phyloP scores from a whole-genome alignment of 768 basidiomycete genomes.

The Boletus huronensis region DNA sequence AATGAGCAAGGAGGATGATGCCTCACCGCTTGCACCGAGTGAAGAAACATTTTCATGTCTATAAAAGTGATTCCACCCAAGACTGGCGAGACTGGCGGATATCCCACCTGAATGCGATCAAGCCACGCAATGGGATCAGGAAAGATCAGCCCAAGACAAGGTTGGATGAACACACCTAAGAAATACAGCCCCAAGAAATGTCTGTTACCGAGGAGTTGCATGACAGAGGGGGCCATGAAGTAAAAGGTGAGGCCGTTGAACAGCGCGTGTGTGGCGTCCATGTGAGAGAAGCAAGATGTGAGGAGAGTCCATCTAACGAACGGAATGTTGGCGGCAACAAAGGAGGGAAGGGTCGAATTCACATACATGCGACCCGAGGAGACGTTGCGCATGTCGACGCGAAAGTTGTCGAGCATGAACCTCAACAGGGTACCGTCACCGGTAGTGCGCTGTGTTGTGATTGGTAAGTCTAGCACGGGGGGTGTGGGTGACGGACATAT shows the following conservation, averaged over 20 bases:
- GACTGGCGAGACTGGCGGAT: constrained; percentile 46
- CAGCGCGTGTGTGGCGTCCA: constrained; percentile 55
- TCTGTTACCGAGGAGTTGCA: constrained; percentile 59
- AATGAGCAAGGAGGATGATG: not conserved
- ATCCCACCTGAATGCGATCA: constrained; percentile 50
- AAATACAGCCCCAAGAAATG: constrained; percentile 73
- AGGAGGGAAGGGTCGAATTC: not conserved
- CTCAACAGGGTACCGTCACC: constrained; percentile 37
- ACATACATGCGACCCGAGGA: constrained; percentile 62
- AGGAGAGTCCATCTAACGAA: constrained; percentile 66
- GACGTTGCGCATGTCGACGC: constrained; percentile 57
- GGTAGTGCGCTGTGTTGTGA: constrained; percentile 33
- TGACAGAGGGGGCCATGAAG: constrained; percentile 68
- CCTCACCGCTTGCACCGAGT: constrained; percentile 75
- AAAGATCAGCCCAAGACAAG: not conserved
- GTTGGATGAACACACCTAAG: constrained; percentile 44
- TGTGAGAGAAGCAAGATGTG: constrained; percentile 71
- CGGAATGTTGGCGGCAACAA: not conserved
- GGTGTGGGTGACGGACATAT: constrained; percentile 31
- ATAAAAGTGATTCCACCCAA: constrained; percentile 43
- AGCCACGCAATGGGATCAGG: not conserved
- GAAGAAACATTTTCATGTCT: constrained; percentile 31
- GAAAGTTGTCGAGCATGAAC: constrained; percentile 64
- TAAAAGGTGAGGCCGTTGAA: constrained; percentile 77
- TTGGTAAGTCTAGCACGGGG: not conserved